These are phyloP conservation scores for Tolypocladium tundrense DNA, from an alignment of 2,329 filamentous ascomycete species.

Conservation along the genomic window DNA sequence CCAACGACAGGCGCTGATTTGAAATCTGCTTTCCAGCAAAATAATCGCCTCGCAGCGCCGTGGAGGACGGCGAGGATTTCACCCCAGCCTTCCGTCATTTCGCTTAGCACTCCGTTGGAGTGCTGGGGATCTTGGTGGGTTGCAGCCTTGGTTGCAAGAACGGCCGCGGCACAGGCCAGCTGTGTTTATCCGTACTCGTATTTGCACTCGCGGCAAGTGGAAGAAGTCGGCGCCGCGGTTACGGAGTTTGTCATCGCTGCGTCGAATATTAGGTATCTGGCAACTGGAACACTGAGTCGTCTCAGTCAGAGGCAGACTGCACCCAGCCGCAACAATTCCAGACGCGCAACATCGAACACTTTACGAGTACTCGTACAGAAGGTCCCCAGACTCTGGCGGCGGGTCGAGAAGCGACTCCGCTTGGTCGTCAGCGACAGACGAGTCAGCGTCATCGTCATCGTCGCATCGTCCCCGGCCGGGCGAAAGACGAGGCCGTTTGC, in stretches of 20 bases:
- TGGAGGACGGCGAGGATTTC: background rate
- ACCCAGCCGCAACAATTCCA: background rate
- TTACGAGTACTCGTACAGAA: background rate
- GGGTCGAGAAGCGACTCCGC: background rate
- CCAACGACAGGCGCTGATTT: background rate
- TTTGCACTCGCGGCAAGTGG: background rate
- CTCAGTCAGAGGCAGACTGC: background rate
- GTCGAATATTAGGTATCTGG: background rate
- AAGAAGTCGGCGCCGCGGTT: background rate
- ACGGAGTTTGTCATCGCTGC: background rate
- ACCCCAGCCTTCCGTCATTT: background rate
- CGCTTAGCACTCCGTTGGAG: background rate
- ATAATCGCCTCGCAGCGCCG: background rate
- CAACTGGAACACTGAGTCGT: background rate
- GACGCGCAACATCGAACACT: background rate
- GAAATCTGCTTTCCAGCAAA: background rate
- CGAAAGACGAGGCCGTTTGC: background rate
- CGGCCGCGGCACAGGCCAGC: background rate
- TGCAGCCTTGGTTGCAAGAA: background rate
- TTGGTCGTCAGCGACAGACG: background rate
- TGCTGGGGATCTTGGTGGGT: background rate
- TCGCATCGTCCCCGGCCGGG: too few species aligned
- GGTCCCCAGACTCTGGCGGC: background rate
- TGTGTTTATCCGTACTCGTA: background rate
- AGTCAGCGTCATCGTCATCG: background rate